Evolutionary conservation across 805 yeast genomes (phyloP).

Genomic region (Zygosaccharomyces kombuchaensis): DNA sequence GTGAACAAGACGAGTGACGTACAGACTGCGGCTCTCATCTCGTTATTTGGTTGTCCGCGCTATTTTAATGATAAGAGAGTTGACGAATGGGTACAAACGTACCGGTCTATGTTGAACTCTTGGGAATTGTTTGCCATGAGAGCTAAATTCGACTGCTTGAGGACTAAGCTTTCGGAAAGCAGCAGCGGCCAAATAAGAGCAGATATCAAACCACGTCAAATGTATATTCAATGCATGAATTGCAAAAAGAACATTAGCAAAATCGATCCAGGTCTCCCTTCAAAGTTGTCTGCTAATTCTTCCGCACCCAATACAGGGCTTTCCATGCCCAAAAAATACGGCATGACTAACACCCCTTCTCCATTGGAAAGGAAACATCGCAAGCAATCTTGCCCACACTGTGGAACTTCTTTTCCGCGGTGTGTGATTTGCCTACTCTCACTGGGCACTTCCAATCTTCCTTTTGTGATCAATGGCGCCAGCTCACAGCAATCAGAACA

Average conservation of each 20-base stretch:
- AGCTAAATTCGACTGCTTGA: conserved; percentile 79
- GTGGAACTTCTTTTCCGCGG: conserved; percentile 82
- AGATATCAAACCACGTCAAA: conserved; percentile 62
- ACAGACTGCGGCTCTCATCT: conserved; percentile 82
- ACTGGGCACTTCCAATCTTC: conserved; percentile 50
- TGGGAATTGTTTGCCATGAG: conserved; percentile 76
- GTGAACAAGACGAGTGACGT: conserved; percentile 87
- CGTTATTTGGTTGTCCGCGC: conserved; percentile 77
- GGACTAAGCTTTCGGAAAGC: conserved; percentile 59
- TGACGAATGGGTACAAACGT: conserved; percentile 72
- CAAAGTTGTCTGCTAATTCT: conserved; percentile 9
- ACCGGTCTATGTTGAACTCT: conserved; percentile 64
- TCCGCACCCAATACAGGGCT: conserved; percentile 2
- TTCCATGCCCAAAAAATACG: conserved; percentile 11
- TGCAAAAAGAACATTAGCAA: conserved; percentile 70
- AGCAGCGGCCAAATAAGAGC: conserved; percentile 45
- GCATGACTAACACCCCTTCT: conserved; percentile 12
- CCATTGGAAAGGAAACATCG: conserved; percentile 15
- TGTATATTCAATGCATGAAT: conserved; percentile 71
- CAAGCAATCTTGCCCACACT: conserved; percentile 61
- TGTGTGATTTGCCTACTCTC: conserved; percentile 86
- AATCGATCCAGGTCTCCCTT: conserved; percentile 13
- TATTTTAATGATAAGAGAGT: conserved; percentile 72
- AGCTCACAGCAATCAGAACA: neutral
- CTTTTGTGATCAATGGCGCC: conserved; percentile 32